Conservation (phyloP, 2,329 filamentous ascomycete genomes). For the Corynespora cassiicola region DNA sequence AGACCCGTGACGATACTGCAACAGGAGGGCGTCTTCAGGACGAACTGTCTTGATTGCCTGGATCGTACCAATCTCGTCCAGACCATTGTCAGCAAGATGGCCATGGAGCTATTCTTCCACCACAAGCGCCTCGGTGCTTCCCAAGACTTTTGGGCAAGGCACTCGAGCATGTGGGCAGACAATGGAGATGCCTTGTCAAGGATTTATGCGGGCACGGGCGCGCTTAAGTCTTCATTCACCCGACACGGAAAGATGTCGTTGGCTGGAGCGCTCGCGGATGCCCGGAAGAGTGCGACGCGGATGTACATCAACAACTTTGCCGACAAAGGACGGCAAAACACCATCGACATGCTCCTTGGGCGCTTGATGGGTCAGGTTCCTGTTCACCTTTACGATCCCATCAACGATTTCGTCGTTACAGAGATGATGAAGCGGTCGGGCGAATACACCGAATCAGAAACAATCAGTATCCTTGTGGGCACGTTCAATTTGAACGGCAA, state of each 20-base stretch:
- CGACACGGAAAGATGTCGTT: slow-evolving; percentile 94
- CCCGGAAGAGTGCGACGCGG: slow-evolving; percentile 89
- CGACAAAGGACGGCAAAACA: slow-evolving; percentile 90
- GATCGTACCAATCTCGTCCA: slow-evolving; percentile 97
- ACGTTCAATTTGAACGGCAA: slow-evolving; percentile 96
- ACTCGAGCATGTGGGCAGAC: slow-evolving; percentile 95
- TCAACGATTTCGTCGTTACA: slow-evolving; percentile 85
- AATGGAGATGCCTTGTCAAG: slow-evolving; percentile 93
- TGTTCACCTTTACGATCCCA: slow-evolving; percentile 89
- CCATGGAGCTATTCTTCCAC: slow-evolving; percentile 80
- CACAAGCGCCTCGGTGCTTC: slow-evolving; percentile 74
- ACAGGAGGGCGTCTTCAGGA: slow-evolving; percentile 94
- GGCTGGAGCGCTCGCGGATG: slow-evolving; percentile 91
- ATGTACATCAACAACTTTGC: slow-evolving; percentile 98
- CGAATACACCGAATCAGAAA: slow-evolving; percentile 78
- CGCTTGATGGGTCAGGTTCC: slow-evolving; percentile 81
- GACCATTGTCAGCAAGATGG: slow-evolving; percentile 93
- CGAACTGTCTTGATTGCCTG: slow-evolving; percentile 94
- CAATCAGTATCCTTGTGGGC: slow-evolving; percentile 81
- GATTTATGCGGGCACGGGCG: slow-evolving; percentile 96
- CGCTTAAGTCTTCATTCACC: slow-evolving; percentile 94
- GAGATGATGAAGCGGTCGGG: slow-evolving; percentile 72
- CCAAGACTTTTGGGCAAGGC: slow-evolving; percentile 88
- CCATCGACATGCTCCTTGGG: slow-evolving; percentile 91
- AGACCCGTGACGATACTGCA: slow-evolving; percentile 75